A percentile compares a stretch with the other conserved stretches of the same genome.
Evolutionary conservation across 768 basidiomycete species (phyloP).

Genomic region (Glaciozyma martinii): DNA sequence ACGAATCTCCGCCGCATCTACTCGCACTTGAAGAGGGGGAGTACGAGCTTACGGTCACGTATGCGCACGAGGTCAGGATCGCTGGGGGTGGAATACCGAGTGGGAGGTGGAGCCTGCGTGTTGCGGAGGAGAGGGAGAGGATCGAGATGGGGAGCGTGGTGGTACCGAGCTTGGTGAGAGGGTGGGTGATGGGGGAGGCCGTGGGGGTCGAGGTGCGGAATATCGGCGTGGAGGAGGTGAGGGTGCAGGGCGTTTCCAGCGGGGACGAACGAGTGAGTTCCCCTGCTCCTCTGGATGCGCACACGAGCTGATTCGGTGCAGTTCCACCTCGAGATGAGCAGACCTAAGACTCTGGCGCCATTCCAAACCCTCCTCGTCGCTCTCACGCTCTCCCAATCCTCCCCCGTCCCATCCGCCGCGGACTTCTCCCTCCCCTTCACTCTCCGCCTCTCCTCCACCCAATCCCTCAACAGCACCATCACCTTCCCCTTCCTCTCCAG

Average conservation of each 20-base stretch:
- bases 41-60: neutral
- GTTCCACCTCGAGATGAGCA: neutral
- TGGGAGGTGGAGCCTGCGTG: neutral
- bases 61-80: neutral
- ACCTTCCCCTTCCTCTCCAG: neutral
- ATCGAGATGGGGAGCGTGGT: neutral
- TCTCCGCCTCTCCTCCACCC: neutral
- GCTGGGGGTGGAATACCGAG: neutral
- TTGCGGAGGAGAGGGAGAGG: neutral
- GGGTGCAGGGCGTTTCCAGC: neutral
- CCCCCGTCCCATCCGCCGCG: neutral
- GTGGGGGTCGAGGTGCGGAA: neutral
- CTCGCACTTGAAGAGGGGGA: neutral
- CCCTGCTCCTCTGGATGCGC: neutral
- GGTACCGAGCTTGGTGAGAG: neutral
- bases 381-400: neutral
- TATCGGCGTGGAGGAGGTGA: neutral
- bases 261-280: neutral
- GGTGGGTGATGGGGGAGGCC: neutral
- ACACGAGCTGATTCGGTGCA: neutral
- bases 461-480: neutral
- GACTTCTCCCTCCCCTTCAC: neutral
- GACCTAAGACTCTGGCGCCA: neutral
- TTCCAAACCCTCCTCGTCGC: neutral
- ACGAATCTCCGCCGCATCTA: neutral